Conservation (phyloP, 768 basidiomycete species). For the Phaffia australis region DNA sequence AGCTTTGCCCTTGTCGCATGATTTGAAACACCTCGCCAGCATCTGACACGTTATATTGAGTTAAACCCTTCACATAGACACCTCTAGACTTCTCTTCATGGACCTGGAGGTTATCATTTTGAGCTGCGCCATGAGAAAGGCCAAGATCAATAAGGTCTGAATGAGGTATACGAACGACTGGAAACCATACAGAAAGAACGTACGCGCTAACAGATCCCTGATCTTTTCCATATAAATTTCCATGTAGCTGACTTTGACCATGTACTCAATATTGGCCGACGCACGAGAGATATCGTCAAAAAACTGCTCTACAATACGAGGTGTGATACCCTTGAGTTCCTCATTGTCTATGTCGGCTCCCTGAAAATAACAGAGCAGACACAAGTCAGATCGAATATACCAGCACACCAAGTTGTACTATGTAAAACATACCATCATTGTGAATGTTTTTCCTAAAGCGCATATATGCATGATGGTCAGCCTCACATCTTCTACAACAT, state of each 20-base stretch:
- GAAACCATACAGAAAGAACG: constrained; percentile 37
- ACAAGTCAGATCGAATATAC: constrained; percentile 15
- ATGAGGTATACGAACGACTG: constrained; percentile 18
- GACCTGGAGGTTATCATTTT: constrained; percentile 95
- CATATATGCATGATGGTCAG: constrained; percentile 18
- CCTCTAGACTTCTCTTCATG: constrained; percentile 97
- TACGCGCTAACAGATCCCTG: constrained; percentile 87
- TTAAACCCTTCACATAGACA: constrained; percentile 93
- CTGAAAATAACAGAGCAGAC: constrained; percentile 41
- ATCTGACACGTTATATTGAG: constrained; percentile 95
- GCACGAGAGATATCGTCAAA: constrained; percentile 95
- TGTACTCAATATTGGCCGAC: constrained; percentile 88
- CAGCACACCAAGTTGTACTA: background rate
- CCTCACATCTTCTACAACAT: constrained; percentile 34
- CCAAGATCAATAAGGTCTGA: constrained; percentile 70
- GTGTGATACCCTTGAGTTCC: constrained; percentile 92
- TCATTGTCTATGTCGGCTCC: constrained; percentile 92
- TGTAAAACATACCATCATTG: constrained; percentile 73
- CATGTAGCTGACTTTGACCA: constrained; percentile 99
- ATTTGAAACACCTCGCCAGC: constrained; percentile 95
- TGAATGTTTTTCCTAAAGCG: constrained; percentile 70
- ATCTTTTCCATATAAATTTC: constrained; percentile 97
- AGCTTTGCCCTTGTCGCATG: constrained; percentile 88
- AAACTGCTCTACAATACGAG: constrained; percentile 96
- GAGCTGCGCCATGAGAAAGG: constrained; percentile 45